Percentiles rank a stretch among this genome's conserved stretches.
These are phyloP conservation scores for Cystofilobasidium capitatum DNA, from an alignment of 768 basidiomycete species.

Conservation along the genomic window DNA sequence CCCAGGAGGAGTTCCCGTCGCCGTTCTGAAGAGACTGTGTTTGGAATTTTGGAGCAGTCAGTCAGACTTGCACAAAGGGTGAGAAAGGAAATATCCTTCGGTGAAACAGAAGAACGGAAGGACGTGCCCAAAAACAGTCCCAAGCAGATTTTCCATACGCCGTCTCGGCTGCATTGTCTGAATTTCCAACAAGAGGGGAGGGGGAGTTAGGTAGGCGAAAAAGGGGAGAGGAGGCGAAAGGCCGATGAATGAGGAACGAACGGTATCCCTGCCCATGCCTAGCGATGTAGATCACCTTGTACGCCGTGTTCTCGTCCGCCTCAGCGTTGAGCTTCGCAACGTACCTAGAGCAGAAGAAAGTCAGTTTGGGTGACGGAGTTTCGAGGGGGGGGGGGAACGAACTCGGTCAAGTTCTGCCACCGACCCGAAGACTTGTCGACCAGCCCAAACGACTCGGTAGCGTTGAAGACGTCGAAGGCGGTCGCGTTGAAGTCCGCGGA, in stretches of 20 bases:
- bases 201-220: constrained; percentile 9
- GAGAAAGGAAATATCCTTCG: neutral
- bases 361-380: neutral
- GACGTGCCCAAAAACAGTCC: constrained; percentile 35
- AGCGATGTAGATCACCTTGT: constrained; percentile 34
- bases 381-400: neutral
- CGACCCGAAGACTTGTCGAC: constrained; percentile 20
- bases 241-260: neutral
- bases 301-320: constrained; percentile 29
- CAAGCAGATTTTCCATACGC: constrained; percentile 28
- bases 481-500: constrained; percentile 10
- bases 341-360: neutral
- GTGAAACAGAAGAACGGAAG: too few species aligned
- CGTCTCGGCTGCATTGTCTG: constrained; percentile 24
- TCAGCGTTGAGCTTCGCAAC: constrained; percentile 29
- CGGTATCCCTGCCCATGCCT: constrained; percentile 34
- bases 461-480: constrained; percentile 7
- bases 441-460: constrained; percentile 7
- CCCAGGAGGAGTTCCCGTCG: constrained; percentile 36
- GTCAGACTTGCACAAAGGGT: neutral
- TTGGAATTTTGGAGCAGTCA: neutral
- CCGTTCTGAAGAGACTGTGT: neutral
- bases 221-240: neutral
- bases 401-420: constrained; percentile 29
- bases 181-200: constrained; percentile 28